Conservation (phyloP, 2,329 filamentous ascomycete genomes). For the Coniochaeta hoffmannii region DNA sequence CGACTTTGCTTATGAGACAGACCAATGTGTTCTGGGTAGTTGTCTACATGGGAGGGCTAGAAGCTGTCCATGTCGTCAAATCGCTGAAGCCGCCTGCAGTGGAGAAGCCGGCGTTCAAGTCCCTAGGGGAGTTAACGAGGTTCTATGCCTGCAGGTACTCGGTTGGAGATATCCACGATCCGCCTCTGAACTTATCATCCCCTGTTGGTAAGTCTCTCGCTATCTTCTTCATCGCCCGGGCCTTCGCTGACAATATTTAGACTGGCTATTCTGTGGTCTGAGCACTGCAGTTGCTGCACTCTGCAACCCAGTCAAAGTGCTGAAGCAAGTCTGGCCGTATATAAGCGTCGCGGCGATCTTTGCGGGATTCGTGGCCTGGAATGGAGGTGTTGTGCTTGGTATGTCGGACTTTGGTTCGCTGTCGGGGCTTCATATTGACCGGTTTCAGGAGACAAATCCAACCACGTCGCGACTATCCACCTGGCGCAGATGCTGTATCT, state of each 20-base stretch:
- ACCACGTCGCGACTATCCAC: constrained; percentile 85
- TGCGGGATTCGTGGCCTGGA: constrained; percentile 71
- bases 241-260: constrained; percentile 24
- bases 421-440: constrained; percentile 15
- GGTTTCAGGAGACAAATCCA: constrained; percentile 74
- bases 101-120: constrained; percentile 20
- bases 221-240: not conserved
- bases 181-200: constrained; percentile 35
- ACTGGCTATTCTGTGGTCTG: constrained; percentile 47
- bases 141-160: constrained; percentile 37
- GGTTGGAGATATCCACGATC: constrained; percentile 48
- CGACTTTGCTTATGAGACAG: constrained; percentile 73
- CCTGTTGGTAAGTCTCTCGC: constrained; percentile 37
- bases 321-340: constrained; percentile 48
- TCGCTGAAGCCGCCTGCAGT: constrained; percentile 26
- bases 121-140: constrained; percentile 25
- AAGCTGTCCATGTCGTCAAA: constrained; percentile 45
- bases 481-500: constrained; percentile 91
- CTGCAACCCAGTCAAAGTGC: constrained; percentile 36
- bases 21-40: constrained; percentile 97
- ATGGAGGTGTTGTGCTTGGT: constrained; percentile 87
- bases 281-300: constrained; percentile 56
- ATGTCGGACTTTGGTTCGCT: constrained; percentile 16
- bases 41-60: constrained; percentile 61
- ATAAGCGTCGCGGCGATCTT: constrained; percentile 62